phyloP scores from a whole-genome alignment of 805 yeast species.

The Yarrowia sp. region DNA sequence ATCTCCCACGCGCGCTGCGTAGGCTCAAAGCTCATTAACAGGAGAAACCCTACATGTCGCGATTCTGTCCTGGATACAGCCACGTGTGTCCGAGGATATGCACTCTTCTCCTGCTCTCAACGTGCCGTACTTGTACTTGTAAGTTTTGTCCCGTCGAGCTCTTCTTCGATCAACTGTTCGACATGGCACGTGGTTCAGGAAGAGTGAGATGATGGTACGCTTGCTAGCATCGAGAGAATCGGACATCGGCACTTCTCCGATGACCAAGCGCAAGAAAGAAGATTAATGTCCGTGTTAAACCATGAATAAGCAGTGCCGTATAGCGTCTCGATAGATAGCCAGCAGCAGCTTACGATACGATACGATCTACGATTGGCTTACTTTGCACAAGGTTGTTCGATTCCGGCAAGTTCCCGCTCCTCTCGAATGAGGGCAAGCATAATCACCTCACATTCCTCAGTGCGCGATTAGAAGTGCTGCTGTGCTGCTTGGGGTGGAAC shows the following conservation, averaged over 20 bases:
- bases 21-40: neutral
- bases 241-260: no score
- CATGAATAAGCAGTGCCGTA: neutral
- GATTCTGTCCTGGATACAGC: no score
- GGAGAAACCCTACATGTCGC: conserved; percentile 9
- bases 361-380: conserved; percentile 1
- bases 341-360: neutral
- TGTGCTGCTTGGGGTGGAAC: conserved; percentile 1
- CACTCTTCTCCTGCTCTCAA: no score
- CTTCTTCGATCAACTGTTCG: no score
- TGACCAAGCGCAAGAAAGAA: neutral
- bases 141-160: neutral
- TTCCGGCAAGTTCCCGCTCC: neutral
- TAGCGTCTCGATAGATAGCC: neutral
- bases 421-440: no score
- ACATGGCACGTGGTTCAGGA: neutral
- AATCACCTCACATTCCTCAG: conserved; percentile 8
- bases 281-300: conserved; percentile 3
- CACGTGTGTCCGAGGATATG: no score
- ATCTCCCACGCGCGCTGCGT: neutral
- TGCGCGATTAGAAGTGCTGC: neutral
- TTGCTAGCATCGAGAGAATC: neutral
- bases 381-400: neutral
- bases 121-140: no score
- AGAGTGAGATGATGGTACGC: neutral